Evolutionary conservation across 768 basidiomycete genomes (phyloP), one percentile per base, ranked within the genome.

Genomic region (Mycena indigotica): DNA sequence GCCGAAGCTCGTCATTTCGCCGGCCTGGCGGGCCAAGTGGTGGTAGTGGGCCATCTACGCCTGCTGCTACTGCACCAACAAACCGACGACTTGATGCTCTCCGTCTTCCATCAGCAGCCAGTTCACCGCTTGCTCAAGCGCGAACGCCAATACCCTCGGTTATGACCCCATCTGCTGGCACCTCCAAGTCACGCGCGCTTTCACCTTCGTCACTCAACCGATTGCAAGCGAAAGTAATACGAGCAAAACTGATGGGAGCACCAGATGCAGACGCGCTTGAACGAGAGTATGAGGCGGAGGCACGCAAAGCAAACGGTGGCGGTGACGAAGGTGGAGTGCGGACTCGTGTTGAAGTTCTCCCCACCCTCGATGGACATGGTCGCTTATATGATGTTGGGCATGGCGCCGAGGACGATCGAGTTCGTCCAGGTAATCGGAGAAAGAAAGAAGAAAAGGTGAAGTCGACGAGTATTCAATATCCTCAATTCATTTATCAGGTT

Each of bases 91-190:
- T 88, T 3, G 86, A 91, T 63, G 77, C 86, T 0, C 71, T 91
- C 46, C 82, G 85, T 28, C 67, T 85, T 35, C 81, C 81, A 2
- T 87, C 85, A 13, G 86, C 84, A 68, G 75, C 75, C 2, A 77
- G 75, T 25, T 89, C 87, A 3, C 86, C 84, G 1, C 72, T 85
- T 4, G 73, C 79, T 21, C 86, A 85, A 64, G 76, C 83, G 3
- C 86, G 82, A 40, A 97, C 95, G 0, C 93, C 96, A 2, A 87
- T 98, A 52, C 96, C 95, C 0, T 87, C 88, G 2, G 95, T 95
- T 5, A 87, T 98, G 82, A 90, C 93, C 0, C 95, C 95, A 2
- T 78, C 83, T 13, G 60, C 56, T 30, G 68, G 68, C 58, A 67
- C 69, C 28, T 69, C 74, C 8, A 75, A 69, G 24, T 52, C 70